These are phyloP conservation scores for Lipomyces lipofer DNA, from an alignment of 805 yeast genomes.

Conservation along the genomic window DNA sequence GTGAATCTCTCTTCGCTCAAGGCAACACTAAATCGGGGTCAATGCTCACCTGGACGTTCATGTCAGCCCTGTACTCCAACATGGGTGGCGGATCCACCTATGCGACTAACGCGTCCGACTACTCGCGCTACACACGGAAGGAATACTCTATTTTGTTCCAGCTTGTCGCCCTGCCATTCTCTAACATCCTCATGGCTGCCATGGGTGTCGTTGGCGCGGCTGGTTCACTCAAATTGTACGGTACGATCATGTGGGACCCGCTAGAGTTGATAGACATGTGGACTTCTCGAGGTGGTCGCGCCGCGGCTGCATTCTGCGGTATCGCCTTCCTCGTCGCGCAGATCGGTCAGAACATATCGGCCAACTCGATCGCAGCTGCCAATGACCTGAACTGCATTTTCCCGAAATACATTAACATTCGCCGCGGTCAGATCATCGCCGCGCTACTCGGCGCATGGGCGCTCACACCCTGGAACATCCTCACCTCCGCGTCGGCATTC, in stretches of 20 bases:
- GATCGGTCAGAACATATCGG: constrained; percentile 67
- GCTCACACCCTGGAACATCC: constrained; percentile 45
- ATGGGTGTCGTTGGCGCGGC: constrained; percentile 19
- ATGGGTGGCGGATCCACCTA: constrained; percentile 15
- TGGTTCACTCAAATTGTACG: constrained; percentile 18
- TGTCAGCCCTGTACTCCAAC: constrained; percentile 9
- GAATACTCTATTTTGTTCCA: constrained; percentile 26
- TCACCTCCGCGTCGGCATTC: constrained; percentile 42
- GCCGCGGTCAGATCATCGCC: constrained; percentile 58
- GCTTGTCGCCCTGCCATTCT: constrained; percentile 11
- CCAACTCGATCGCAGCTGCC: constrained; percentile 46
- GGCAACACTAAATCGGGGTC: constrained; percentile 10
- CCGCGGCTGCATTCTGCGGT: constrained; percentile 21
- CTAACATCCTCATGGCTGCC: constrained; percentile 9
- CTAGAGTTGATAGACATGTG: constrained; percentile 13
- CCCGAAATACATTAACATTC: constrained; percentile 54
- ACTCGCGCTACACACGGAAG: constrained; percentile 47
- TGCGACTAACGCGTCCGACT: constrained; percentile 17
- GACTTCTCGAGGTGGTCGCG: constrained; percentile 25
- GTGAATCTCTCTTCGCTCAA: constrained; percentile 3
- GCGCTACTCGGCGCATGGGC: constrained; percentile 40
- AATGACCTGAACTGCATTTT: constrained; percentile 41
- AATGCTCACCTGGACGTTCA: constrained; percentile 9
- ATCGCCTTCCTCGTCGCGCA: constrained; percentile 62
- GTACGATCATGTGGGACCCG: constrained; percentile 22